Base-by-base conservation (phyloP, 306 rosid species). In the Abrus precatorius region DNA sequence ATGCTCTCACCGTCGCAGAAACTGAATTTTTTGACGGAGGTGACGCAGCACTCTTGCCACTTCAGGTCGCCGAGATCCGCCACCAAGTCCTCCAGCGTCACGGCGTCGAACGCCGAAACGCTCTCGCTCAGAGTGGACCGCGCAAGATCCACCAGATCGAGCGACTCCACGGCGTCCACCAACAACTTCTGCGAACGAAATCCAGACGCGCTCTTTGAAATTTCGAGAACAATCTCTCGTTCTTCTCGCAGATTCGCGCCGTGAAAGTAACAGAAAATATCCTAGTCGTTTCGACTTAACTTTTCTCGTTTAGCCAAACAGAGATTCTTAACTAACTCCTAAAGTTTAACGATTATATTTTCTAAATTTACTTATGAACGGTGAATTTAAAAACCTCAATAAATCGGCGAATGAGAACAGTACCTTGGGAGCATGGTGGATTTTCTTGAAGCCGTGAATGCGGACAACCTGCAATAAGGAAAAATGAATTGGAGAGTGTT, bases 11-110 rank as follows among this genome's bases (percentile, higher is more conserved):
- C 75, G 13, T 54, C 50, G 56, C 77, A 32, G 11, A 89, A 71
- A 54, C 83, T 57, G 41, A 94, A 60, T 55, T 82, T 88, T 79
- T 87, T 69, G 33, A 92, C 48, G 12, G 96, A 90, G 11, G 96
- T 89, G 30, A 90, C 88, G 83, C 93, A 87, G 83, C 98, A 94
- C 80, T 94, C 98, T 33, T 88, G 91, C 97, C 97, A 94, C 38
- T 85, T 75, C 32, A 94, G 91, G 53, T 82, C 81, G 33, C 48
- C 14, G 62, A 94, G 97, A 82, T 94, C 98, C 0, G 78, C 72
- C 60, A 85, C 66, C 11, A 72, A 86, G 12, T 87, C 94, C 61
- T 92, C 92, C 14, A 89, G 29, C 6, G 88, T 30, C 50, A 82
- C 71, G 4, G 55, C 54, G 1, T 79, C 89, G 7, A 77, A 55